Percentiles rank a stretch among this genome's conserved stretches.
Conservation (phyloP, 2,329 filamentous ascomycete genomes). For the Uncinocarpus reesii region DNA sequence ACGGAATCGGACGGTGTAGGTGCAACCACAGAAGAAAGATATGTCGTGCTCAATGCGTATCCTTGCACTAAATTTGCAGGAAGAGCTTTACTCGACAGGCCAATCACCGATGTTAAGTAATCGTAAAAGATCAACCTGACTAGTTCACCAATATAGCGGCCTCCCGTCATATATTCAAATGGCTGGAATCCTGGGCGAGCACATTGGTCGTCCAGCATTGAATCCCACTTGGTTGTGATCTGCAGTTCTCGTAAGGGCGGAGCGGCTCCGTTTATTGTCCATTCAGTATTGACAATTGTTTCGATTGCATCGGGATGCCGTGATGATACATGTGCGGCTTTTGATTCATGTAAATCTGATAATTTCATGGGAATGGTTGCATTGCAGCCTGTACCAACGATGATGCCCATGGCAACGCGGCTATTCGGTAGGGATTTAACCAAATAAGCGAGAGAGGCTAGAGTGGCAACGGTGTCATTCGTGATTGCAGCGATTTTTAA, state of each 20-base stretch:
- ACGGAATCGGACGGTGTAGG: constrained; percentile 40
- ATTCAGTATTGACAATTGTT: constrained; percentile 73
- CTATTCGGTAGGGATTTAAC: constrained; percentile 52
- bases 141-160: constrained; percentile 66
- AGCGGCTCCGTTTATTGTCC: constrained; percentile 69
- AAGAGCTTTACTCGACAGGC: constrained; percentile 35
- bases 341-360: constrained; percentile 52
- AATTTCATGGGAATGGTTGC: constrained; percentile 65
- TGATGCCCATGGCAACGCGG: constrained; percentile 66
- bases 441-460: constrained; percentile 66
- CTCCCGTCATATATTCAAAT: constrained; percentile 74
- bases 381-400: constrained; percentile 72
- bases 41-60: constrained; percentile 60
- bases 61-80: constrained; percentile 47
- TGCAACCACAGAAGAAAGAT: constrained; percentile 60
- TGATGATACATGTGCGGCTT: constrained; percentile 44
- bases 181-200: constrained; percentile 68
- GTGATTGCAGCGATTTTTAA: constrained; percentile 66
- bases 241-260: constrained; percentile 49
- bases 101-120: constrained; percentile 44
- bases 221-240: constrained; percentile 63
- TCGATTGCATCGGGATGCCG: constrained; percentile 46
- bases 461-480: constrained; percentile 70
- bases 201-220: constrained; percentile 53
- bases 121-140: constrained; percentile 60